Conservation (phyloP, 805 yeast genomes). For the Metschnikowia noctiluminum region DNA sequence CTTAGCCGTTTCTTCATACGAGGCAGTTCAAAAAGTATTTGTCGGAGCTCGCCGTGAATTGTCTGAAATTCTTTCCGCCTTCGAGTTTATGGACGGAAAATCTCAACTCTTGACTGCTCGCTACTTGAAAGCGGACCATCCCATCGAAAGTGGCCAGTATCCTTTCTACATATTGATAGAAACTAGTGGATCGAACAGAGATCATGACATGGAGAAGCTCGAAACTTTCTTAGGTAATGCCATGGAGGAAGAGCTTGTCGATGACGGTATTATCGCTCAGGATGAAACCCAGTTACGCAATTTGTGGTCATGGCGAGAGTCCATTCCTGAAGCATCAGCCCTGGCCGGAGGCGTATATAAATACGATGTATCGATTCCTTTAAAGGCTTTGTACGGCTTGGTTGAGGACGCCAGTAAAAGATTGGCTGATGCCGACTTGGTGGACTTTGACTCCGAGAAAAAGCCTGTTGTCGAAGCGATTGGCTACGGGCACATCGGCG, state of each 20-base stretch:
- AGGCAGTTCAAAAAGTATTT: constrained; percentile 80
- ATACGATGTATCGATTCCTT: constrained; percentile 92
- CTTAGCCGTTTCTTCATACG: constrained; percentile 76
- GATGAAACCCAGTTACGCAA: constrained; percentile 82
- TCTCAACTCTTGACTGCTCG: constrained; percentile 63
- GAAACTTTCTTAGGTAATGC: constrained; percentile 78
- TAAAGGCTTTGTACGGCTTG: constrained; percentile 73
- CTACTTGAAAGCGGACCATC: constrained; percentile 62
- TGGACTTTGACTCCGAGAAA: constrained; percentile 55
- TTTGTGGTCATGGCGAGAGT: constrained; percentile 96
- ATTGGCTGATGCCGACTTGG: constrained; percentile 53
- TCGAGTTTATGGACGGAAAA: constrained; percentile 85
- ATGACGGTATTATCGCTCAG: constrained; percentile 95
- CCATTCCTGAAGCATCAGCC: constrained; percentile 84
- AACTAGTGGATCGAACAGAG: constrained; percentile 92
- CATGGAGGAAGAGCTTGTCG: constrained; percentile 79
- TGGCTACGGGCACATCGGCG: constrained; percentile 98
- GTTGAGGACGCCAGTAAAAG: constrained; percentile 73
- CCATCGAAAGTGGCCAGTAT: constrained; percentile 70
- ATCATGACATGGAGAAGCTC: constrained; percentile 88
- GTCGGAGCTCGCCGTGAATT: constrained; percentile 73
- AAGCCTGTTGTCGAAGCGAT: constrained; percentile 85
- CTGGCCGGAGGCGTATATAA: constrained; percentile 92
- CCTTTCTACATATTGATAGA: constrained; percentile 92
- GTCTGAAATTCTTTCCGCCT: constrained; percentile 84